Conservation (phyloP, 805 yeast genomes). For the Metschnikowia shivogae region DNA sequence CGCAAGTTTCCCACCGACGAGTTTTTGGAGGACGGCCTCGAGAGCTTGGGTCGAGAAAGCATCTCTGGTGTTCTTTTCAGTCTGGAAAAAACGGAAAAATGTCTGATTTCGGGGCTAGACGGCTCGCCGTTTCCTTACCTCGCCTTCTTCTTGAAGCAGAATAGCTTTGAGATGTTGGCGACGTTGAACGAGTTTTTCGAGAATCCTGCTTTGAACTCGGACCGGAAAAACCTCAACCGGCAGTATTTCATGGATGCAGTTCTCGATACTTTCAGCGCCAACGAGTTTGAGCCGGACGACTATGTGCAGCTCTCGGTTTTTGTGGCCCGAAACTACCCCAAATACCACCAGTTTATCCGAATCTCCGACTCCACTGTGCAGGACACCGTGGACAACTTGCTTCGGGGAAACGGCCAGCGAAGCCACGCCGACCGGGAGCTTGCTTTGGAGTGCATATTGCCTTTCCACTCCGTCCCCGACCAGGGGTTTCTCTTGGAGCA, state of each 20-base stretch:
- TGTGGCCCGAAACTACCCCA: constrained; percentile 75
- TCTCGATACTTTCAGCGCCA: constrained; percentile 49
- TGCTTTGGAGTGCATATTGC: constrained; percentile 67
- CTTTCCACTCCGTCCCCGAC: constrained; percentile 59
- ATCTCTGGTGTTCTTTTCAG: constrained; percentile 26
- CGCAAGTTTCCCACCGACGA: constrained; percentile 74
- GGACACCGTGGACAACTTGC: constrained; percentile 37
- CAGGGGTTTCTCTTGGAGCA: constrained; percentile 45
- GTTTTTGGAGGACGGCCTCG: constrained; percentile 30
- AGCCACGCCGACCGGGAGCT: constrained; percentile 62
- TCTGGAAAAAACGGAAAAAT: constrained; percentile 25
- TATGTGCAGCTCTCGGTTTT: constrained; percentile 55
- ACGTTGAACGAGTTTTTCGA: constrained; percentile 81
- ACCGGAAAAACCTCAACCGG: constrained; percentile 50
- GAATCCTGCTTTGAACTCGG: constrained; percentile 68
- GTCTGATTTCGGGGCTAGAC: background rate
- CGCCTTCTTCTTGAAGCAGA: constrained; percentile 48
- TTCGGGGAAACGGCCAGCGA: constrained; percentile 42
- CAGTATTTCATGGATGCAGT: constrained; percentile 77
- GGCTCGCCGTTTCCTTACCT: constrained; percentile 58
- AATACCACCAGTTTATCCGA: constrained; percentile 77
- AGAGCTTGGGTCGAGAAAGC: constrained; percentile 6
- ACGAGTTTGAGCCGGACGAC: constrained; percentile 24
- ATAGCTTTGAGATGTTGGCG: constrained; percentile 58
- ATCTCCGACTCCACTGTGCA: constrained; percentile 58